Base-by-base conservation (phyloP, 2,329 filamentous ascomycete genomes). In the Cryphonectria japonica region DNA sequence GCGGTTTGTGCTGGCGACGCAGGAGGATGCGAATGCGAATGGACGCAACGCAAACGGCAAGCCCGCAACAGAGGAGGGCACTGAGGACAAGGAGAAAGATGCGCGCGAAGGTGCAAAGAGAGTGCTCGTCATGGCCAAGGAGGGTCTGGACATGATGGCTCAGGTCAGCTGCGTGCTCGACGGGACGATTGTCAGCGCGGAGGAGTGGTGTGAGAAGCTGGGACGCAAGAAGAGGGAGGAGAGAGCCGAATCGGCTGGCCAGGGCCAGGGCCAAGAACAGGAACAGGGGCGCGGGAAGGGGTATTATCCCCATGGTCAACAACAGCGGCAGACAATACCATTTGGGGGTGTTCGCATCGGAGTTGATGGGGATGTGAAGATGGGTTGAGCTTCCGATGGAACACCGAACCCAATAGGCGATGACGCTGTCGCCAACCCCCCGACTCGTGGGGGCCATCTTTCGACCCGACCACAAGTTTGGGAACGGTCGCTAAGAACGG, bases 61-160 rank as follows among this genome's bases (percentile, higher is more conserved):
- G 3, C 22, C 39, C 4, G 82, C 61, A 79, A 77, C 63, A 7
- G 82, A 83, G 64, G 75, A 74, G n/a, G 79, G 60, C 9, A 46
- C 63, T 26, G 65, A 79, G 34, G 83, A 85, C 32, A 67, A 79
- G 37, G 83, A 85, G 68, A 79, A 80, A 68, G 82, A 84, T 62
- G 80, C 83, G 16, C 81, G 82, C 1, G 86, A 90, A 37, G 85
- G 86, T 67, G 94, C 93, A 0, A 91, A 94, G 75, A 87, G 92
- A 57, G 94, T 97, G 69, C 83, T 98, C 16, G 89, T 96, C 1
- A 89, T 98, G 67, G 95, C 95, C 8, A 92, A 92, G 77, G 95
- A 98, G 79, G 94, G 95, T 0, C 85, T 98, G 19, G 94, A 98
- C 76, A 97, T 98, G 92, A 94, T 98, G 86, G 88, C 90, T 0